Evolutionary conservation across 306 rosid species (phyloP).

Genomic region (Medicago ruthenica): DNA sequence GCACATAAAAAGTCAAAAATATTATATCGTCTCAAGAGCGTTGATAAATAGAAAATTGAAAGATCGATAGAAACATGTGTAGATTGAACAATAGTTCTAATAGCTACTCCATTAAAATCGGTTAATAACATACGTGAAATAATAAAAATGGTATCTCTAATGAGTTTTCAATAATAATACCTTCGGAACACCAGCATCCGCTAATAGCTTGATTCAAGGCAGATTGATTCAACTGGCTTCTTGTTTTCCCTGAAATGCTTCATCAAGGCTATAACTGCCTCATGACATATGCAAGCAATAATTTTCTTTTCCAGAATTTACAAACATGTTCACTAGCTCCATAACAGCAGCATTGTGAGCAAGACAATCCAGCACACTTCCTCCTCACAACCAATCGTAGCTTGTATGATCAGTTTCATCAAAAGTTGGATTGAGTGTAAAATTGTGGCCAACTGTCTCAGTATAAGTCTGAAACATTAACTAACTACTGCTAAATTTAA

Average conservation of each 20-base stretch:
- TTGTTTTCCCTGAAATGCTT: slow-evolving; percentile 53
- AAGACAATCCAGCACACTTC: slow-evolving; percentile 89
- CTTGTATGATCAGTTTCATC: slow-evolving; percentile 62
- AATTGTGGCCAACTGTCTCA: slow-evolving; percentile 85
- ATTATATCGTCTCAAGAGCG: too few species aligned
- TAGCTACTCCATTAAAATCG: too few species aligned
- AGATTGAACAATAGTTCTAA: too few species aligned
- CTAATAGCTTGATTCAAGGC: slow-evolving; percentile 70
- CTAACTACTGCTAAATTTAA: too few species aligned
- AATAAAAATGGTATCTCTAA: not conserved
- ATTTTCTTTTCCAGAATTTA: too few species aligned
- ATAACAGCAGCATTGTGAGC: slow-evolving; percentile 59
- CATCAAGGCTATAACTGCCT: too few species aligned
- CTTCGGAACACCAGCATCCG: slow-evolving; percentile 77
- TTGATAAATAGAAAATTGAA: too few species aligned
- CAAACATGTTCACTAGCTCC: slow-evolving; percentile 59
- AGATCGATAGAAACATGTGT: too few species aligned
- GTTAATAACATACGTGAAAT: not conserved
- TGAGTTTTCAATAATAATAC: slow-evolving; percentile 45
- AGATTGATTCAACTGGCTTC: slow-evolving; percentile 57
- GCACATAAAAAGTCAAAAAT: too few species aligned
- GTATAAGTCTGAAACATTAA: slow-evolving; percentile 65
- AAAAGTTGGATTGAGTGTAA: slow-evolving; percentile 76
- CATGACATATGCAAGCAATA: too few species aligned
- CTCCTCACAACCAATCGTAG: slow-evolving; percentile 87